Percentiles rank a stretch among this genome's conserved stretches.
Conservation (phyloP, 306 rosid species). For the Malus asiatica region DNA sequence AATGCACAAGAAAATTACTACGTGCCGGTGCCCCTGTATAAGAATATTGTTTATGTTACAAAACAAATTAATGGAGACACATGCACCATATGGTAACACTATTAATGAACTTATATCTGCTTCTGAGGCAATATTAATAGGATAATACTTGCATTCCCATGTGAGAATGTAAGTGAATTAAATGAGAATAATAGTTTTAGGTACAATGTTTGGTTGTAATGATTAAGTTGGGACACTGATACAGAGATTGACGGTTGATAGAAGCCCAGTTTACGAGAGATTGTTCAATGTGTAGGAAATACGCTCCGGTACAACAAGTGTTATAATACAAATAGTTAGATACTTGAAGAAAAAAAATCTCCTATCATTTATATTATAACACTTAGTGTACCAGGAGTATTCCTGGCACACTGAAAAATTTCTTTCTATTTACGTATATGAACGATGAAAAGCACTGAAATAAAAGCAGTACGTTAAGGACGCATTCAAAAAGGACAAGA, state of each 20-base stretch:
- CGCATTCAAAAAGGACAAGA: conserved; percentile 1
- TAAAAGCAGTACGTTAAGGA: not conserved
- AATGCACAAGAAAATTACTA: not conserved
- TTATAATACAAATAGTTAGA: too few species aligned
- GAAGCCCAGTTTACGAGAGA: not conserved
- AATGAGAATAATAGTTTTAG: not conserved
- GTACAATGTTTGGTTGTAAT: not conserved
- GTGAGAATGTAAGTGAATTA: not conserved
- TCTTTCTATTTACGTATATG: not conserved
- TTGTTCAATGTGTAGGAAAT: too few species aligned
- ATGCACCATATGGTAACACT: too few species aligned
- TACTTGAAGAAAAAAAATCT: too few species aligned
- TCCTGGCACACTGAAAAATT: too few species aligned
- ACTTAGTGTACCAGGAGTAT: too few species aligned
- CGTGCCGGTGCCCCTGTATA: not conserved
- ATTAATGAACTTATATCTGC: too few species aligned
- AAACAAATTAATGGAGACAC: too few species aligned
- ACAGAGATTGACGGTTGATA: not conserved
- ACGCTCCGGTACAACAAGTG: too few species aligned
- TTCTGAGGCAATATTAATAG: too few species aligned
- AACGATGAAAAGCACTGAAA: not conserved
- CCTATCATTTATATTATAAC: too few species aligned
- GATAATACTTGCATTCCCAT: too few species aligned
- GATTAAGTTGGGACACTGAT: not conserved
- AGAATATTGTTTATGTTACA: not conserved